Conservation (phyloP, 2,329 filamentous ascomycete genomes). For the Purpureocillium takamizusanense region DNA sequence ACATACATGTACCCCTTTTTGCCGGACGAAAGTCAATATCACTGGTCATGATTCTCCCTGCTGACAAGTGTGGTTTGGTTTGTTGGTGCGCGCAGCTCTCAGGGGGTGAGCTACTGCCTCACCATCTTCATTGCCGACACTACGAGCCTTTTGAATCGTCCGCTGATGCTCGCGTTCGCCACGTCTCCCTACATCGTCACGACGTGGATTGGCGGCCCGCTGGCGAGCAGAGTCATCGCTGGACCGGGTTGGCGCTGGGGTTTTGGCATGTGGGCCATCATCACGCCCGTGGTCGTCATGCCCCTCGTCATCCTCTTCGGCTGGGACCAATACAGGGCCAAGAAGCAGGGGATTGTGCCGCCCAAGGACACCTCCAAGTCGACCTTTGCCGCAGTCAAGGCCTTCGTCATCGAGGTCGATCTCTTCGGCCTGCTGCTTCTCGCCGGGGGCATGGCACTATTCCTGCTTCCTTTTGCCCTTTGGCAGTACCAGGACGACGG, state of each 20-base stretch:
- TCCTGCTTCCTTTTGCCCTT: slow-evolving; percentile 50
- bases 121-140: slow-evolving; percentile 13
- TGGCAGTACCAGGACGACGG: slow-evolving; percentile 25
- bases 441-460: slow-evolving; percentile 39
- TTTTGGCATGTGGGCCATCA: slow-evolving; percentile 56
- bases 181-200: slow-evolving; percentile 58
- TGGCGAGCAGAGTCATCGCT: slow-evolving; percentile 40
- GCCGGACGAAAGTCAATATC: no score
- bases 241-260: slow-evolving; percentile 57
- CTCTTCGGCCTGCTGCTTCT: slow-evolving; percentile 40
- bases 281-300: slow-evolving; percentile 48
- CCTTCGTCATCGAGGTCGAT: slow-evolving; percentile 51
- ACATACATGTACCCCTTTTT: no score
- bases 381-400: slow-evolving; percentile 34
- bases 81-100: slow-evolving; percentile 22
- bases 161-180: slow-evolving; percentile 54
- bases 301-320: slow-evolving; percentile 49
- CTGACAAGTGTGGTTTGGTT: slow-evolving; percentile 19
- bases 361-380: slow-evolving; percentile 25
- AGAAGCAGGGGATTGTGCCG: slow-evolving; percentile 37
- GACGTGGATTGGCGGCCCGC: slow-evolving; percentile 51
- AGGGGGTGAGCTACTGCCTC: slow-evolving; percentile 30
- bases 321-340: slow-evolving; percentile 52
- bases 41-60: no score
- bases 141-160: slow-evolving; percentile 15